These are phyloP conservation scores for Elaphomyces granulatus DNA, from an alignment of 495 filamentous ascomycete species.

Conservation along the genomic window DNA sequence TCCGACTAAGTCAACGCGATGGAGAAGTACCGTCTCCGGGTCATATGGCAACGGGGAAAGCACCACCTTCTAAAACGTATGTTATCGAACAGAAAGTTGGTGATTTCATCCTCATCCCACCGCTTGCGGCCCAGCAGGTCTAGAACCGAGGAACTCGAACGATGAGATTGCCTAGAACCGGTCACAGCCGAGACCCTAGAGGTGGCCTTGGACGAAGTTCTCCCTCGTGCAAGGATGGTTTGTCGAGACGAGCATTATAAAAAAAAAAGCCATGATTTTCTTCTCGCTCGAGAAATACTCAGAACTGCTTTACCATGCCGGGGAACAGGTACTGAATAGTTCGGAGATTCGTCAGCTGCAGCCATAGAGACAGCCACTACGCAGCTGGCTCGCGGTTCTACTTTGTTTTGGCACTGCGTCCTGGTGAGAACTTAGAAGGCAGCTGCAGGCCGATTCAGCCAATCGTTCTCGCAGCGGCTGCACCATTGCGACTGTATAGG, in stretches of 20 bases:
- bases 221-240: slow-evolving; percentile 76
- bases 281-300: slow-evolving; percentile 70
- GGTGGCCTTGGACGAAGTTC: slow-evolving; percentile 67
- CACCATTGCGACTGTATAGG: no score
- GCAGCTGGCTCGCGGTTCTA: no score
- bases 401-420: no score
- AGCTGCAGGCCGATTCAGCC: no score
- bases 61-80: slow-evolving; percentile 81
- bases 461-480: no score
- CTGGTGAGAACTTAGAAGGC: no score
- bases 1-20: no score
- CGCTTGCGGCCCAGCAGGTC: slow-evolving; percentile 91
- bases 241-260: slow-evolving; percentile 99
- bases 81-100: slow-evolving; percentile 86
- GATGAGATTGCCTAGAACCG: slow-evolving; percentile 95
- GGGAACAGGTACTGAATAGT: slow-evolving; percentile 24
- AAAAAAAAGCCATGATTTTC: slow-evolving; percentile 89
- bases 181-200: slow-evolving; percentile 83
- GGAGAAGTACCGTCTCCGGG: no score
- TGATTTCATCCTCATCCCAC: slow-evolving; percentile 92
- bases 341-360: slow-evolving; percentile 48
- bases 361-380: no score
- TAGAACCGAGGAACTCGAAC: slow-evolving; percentile 95
- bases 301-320: slow-evolving; percentile 36
- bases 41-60: no score